Base-by-base conservation (phyloP, 441 rosid genomes). In the Dalechampia spathulata region DNA sequence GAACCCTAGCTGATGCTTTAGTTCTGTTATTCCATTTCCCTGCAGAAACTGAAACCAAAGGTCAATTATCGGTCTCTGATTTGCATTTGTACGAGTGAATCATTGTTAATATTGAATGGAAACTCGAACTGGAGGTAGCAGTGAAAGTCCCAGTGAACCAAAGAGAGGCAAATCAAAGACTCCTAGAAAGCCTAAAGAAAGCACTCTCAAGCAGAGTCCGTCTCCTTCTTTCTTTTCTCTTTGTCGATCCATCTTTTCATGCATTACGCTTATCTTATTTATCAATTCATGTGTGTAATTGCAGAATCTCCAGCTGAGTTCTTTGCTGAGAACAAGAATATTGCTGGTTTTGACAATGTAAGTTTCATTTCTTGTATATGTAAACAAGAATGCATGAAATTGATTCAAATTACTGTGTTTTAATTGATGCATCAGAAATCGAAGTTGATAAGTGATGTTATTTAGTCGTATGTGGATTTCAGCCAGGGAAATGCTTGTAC, bases 271-370 rank as follows among this genome's bases (percentile, higher is more conserved):
- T 30, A 22, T 44, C 5, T 40, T 14, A 41, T 14, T 27, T 49
- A 39, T 5, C 4, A 11, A 15, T 38, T 19, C 11, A 25, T 49
- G 21, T 41, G 46, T 47, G 48, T 13, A 25, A 44, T 28, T 43
- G 82, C 88, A 93, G 97, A 90, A 82, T 93, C 96, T 62, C 99
- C 96, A 15, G 97, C 99, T 25, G 99, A 93, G 71, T 93, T 93
- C 75, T 93, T 93, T 47, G 99, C 99, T 1, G 99, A 90, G 82
- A 93, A 90, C 77, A 90, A 93, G 79, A 93, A 93, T 71, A 87
- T 93, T 60, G 97, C 99, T 58, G 97, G 99, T 7, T 93, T 93
- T 44, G 99, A 90, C 55, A 93, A 90, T 61, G 99, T 87, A 64
- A 76, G 87, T 63, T 63, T 14, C 28, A 6, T 12, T 11, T 19